Base-by-base conservation (phyloP, 2,329 filamentous ascomycete genomes). In the Pseudogymnoascus sp. region DNA sequence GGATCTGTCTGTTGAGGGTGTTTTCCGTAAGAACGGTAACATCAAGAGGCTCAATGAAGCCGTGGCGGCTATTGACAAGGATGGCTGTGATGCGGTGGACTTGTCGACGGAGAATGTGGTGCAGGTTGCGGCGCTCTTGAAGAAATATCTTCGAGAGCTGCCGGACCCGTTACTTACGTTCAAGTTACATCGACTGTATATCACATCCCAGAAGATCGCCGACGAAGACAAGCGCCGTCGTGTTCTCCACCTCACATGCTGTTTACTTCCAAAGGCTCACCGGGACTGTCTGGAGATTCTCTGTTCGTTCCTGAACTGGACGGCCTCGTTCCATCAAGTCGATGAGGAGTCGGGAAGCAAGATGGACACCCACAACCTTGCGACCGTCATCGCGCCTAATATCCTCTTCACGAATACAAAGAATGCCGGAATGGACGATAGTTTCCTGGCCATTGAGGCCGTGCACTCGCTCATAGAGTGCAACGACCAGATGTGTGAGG, bases 1-100 rank as follows among this genome's bases (percentile, higher is more conserved):
- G 91, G 94, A 99, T 74, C 92, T 99, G 78, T 97, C 93, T 1
- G 91, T 99, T 1, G 94, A 99, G 75, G 94, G 94, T 70, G 92
- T 99, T 21, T 99, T 99, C 84, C 87, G 94, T 69, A 99, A 99
- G 82, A 99, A 97, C 71, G 94, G 94, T 69, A 99, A 97, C 75
- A 97, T 99, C 78, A 93, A 94, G 74, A 90, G 92, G 68, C 81
- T 97, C 49, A 91, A 90, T 68, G 92, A 96, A 65, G 80, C 95
- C 6, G 88, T 91, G 39, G 91, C 95, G 62, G 81, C 87, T 69
- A 92, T 99, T 66, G 94, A 99, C 74, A 85, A 85, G 49, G 88
- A 91, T 61, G 93, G 91, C 43, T 90, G 89, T 64, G 91, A 95
- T 67, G 85, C 88, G 62, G 87, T 96, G 62, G 92, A 95, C 72